A percentile compares a stretch with the other conserved stretches of the same genome.
phyloP scores from a whole-genome alignment of 1,284 basidiomycete genomes.

The Quambalaria eucalypti region DNA sequence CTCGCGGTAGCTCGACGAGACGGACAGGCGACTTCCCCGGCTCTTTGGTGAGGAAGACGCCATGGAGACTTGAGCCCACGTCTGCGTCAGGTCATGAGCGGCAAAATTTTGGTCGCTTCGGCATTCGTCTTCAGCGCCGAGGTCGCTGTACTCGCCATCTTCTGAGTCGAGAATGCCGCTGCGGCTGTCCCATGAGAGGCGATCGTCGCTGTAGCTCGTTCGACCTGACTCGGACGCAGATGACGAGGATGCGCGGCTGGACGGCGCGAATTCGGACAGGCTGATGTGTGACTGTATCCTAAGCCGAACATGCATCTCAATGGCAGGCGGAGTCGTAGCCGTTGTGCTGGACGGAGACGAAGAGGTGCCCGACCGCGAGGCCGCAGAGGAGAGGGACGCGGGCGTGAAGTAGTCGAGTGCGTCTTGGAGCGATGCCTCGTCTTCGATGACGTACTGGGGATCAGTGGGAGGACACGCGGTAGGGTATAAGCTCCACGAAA shows the following conservation, averaged over 20 bases:
- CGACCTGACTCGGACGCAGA: too few relatives aligned
- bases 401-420: neutral
- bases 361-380: neutral
- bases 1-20: neutral
- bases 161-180: neutral
- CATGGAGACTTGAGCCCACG: neutral
- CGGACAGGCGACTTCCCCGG: neutral
- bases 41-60: too few relatives aligned
- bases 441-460: neutral
- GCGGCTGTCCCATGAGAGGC: neutral
- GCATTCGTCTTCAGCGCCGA: neutral
- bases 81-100: neutral
- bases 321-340: neutral
- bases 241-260: neutral
- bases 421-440: neutral
- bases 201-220: too few relatives aligned
- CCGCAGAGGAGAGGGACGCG: too few relatives aligned
- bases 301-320: neutral
- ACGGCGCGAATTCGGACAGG: neutral
- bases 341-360: neutral
- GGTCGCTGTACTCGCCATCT: neutral
- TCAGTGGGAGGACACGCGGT: neutral
- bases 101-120: neutral
- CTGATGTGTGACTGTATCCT: neutral
- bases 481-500: neutral